These are phyloP conservation scores for Glycine tomentella DNA, from an alignment of 306 rosid genomes.

Conservation along the genomic window DNA sequence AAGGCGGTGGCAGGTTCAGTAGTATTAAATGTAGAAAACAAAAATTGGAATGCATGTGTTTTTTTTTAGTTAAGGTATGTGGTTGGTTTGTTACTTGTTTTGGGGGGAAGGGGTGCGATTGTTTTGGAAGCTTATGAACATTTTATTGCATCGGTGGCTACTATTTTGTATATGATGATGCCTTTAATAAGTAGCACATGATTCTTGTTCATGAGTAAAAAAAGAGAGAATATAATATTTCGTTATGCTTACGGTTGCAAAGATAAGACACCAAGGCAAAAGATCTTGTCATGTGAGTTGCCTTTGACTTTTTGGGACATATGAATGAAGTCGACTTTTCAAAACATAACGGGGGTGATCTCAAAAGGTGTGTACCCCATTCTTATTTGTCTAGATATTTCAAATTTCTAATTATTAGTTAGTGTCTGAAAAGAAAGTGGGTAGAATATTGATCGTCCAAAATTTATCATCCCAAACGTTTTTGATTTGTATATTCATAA, in stretches of 20 bases:
- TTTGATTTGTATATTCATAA: background rate
- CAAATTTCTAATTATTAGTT: background rate
- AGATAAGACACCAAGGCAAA: conserved; percentile 39
- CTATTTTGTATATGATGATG: conserved; percentile 17
- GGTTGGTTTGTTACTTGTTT: background rate
- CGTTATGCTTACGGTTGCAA: background rate
- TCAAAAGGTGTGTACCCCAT: background rate
- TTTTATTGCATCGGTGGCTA: background rate
- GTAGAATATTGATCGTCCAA: background rate
- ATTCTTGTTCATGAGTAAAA: conserved; percentile 11
- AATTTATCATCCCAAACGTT: background rate
- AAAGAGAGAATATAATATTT: conserved; percentile 9
- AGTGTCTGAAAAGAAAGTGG: conserved; percentile 3
- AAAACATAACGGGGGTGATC: background rate
- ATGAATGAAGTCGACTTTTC: conserved; percentile 27
- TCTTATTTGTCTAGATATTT: background rate
- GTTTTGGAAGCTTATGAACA: conserved; percentile 3
- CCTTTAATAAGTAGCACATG: conserved; percentile 30
- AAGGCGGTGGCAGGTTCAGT: background rate
- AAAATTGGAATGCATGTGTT: background rate
- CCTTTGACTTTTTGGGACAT: conserved; percentile 35
- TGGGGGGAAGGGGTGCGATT: too few species aligned
- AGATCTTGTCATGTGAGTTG: conserved; percentile 46
- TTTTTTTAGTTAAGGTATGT: conserved; percentile 13
- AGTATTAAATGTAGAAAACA: background rate